Percentiles rank a stretch among this genome's conserved stretches.
Evolutionary conservation across 2,329 filamentous ascomycete species (phyloP).

Genomic region (Aspergillus neotritici): DNA sequence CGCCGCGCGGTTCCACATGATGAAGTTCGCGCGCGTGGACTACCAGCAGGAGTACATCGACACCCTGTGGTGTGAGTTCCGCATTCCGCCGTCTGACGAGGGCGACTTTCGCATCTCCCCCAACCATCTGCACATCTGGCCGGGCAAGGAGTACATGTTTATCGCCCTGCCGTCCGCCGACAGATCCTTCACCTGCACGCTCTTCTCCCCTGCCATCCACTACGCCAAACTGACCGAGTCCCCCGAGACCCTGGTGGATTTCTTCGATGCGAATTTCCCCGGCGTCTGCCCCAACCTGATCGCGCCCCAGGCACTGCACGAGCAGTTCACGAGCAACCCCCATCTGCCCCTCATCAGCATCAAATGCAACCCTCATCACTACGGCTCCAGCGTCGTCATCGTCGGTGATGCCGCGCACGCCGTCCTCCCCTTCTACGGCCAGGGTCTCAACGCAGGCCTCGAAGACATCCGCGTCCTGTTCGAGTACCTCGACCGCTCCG

Average conservation of each 20-base stretch:
- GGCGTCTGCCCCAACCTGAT: constrained; percentile 63
- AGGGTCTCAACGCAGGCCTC: constrained; percentile 94
- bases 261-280: constrained; percentile 80
- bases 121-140: constrained; percentile 97
- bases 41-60: constrained; percentile 95
- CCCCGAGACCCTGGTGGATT: constrained; percentile 67
- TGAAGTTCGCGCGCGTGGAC: constrained; percentile 89
- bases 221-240: constrained; percentile 63
- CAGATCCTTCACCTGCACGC: constrained; percentile 88
- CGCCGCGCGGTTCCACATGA: constrained; percentile 81
- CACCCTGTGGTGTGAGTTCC: constrained; percentile 95
- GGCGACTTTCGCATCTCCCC: constrained; percentile 73
- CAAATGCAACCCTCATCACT: constrained; percentile 87
- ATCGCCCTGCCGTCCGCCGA: constrained; percentile 90
- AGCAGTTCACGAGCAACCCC: constrained; percentile 74
- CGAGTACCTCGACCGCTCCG: constrained; percentile 67
- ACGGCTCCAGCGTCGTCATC: constrained; percentile 68
- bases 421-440: constrained; percentile 97
- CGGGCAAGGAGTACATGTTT: constrained; percentile 91
- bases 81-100: constrained; percentile 55
- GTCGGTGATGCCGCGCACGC: constrained; percentile 93
- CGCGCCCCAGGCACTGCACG: constrained; percentile 58
- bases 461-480: constrained; percentile 92
- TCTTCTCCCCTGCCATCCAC: constrained; percentile 72
- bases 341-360: constrained; percentile 90